These are phyloP conservation scores for Alternaria alternata DNA, from an alignment of 2,329 filamentous ascomycete genomes.

Conservation along the genomic window DNA sequence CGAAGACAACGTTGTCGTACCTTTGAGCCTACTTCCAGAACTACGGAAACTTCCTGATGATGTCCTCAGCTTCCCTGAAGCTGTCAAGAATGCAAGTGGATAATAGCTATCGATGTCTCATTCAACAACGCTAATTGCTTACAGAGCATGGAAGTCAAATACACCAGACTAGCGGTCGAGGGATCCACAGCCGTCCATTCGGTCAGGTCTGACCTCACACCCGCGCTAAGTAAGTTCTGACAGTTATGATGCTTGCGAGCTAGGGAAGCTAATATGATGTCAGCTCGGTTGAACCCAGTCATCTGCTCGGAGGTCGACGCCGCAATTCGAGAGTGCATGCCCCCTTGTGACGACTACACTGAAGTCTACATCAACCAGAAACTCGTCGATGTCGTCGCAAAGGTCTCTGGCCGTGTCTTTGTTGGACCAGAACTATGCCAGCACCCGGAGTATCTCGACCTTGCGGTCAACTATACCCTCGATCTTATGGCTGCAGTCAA, in stretches of 20 bases:
- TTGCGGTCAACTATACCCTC: constrained; percentile 42
- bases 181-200: constrained; percentile 26
- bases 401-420: constrained; percentile 45
- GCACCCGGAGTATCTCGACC: constrained; percentile 41
- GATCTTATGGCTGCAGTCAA: constrained; percentile 39
- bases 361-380: constrained; percentile 36
- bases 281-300: constrained; percentile 40
- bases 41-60: constrained; percentile 44
- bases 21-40: constrained; percentile 41
- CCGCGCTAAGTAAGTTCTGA: constrained; percentile 40
- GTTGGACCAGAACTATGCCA: constrained; percentile 43
- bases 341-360: constrained; percentile 45
- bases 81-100: constrained; percentile 34
- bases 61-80: constrained; percentile 42
- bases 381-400: constrained; percentile 45
- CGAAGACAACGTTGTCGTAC: constrained; percentile 38
- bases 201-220: constrained; percentile 46
- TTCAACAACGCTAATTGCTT: constrained; percentile 14
- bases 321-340: constrained; percentile 36
- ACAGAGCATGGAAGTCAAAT: constrained; percentile 42
- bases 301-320: constrained; percentile 44
- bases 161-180: constrained; percentile 39
- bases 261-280: constrained; percentile 16
- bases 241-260: neutral
- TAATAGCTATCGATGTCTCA: neutral